Percentiles rank a stretch among this genome's conserved stretches.
These are phyloP conservation scores for Decorospora gaudefroyi DNA, from an alignment of 2,329 filamentous ascomycete species.

Conservation along the genomic window DNA sequence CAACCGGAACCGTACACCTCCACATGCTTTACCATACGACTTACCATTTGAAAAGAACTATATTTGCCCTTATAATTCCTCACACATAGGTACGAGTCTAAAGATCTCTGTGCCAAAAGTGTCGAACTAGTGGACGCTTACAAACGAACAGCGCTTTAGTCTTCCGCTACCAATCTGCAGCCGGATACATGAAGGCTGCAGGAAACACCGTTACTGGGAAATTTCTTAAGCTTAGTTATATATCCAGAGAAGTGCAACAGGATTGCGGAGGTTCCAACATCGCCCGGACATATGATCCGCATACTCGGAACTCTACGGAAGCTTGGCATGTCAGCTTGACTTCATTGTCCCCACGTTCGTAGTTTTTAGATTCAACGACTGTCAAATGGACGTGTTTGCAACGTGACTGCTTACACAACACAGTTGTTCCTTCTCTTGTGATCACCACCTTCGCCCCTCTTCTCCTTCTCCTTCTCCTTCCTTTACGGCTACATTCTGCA, in stretches of 20 bases:
- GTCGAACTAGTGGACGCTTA: no score
- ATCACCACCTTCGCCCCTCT: not conserved
- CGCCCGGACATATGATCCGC: constrained; percentile 4
- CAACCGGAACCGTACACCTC: no score
- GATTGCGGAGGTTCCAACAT: constrained; percentile 6
- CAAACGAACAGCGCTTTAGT: no score
- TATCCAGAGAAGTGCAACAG: not conserved
- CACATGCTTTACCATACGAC: no score
- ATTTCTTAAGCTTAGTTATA: no score
- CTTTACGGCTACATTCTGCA: not conserved
- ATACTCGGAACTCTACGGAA: constrained; percentile 29
- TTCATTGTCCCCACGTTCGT: constrained; percentile 3
- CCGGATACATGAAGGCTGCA: no score
- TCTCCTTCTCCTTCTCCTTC: not conserved
- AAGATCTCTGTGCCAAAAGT: no score
- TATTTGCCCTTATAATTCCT: no score
- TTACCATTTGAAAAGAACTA: no score
- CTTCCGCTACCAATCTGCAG: no score
- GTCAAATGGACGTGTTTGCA: constrained; percentile 1
- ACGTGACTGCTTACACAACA: not conserved
- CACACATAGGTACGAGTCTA: no score
- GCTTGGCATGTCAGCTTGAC: constrained; percentile 25
- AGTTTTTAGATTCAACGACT: not conserved
- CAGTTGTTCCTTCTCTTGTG: not conserved
- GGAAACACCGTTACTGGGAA: no score